These are phyloP conservation scores for Trametopsis cervina DNA, from an alignment of 768 basidiomycete genomes.

Conservation along the genomic window DNA sequence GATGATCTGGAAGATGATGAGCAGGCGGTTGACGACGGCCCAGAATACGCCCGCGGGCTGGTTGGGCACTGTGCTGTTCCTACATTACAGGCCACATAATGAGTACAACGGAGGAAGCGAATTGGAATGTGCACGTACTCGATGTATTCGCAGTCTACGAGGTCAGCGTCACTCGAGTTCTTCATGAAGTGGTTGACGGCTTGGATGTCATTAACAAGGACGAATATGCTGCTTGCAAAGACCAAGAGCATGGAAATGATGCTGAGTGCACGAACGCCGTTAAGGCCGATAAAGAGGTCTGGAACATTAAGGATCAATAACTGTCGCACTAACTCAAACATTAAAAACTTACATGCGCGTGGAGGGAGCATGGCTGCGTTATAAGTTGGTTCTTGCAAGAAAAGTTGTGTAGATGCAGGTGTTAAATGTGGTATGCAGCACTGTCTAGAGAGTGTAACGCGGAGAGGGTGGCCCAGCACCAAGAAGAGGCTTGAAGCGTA, in stretches of 20 bases:
- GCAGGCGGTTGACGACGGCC: constrained; percentile 81
- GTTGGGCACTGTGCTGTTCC: constrained; percentile 77
- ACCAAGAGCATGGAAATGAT: constrained; percentile 75
- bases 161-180: constrained; percentile 28
- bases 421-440: constrained; percentile 3
- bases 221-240: constrained; percentile 72
- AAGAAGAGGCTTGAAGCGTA: constrained; percentile 13
- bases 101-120: not conserved
- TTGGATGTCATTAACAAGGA: constrained; percentile 64
- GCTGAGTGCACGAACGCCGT: constrained; percentile 70
- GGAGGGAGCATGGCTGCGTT: constrained; percentile 33
- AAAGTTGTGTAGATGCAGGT: not conserved
- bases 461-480: constrained; percentile 24
- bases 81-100: constrained; percentile 27
- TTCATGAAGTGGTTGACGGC: constrained; percentile 64
- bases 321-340: too few species aligned
- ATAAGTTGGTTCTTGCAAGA: not conserved
- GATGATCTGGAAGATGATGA: constrained; percentile 81
- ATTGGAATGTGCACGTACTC: constrained; percentile 36
- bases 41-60: constrained; percentile 89
- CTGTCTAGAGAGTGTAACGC: constrained; percentile 3
- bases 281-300: constrained; percentile 73
- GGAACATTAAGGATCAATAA: not conserved
- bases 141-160: constrained; percentile 70
- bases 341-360: constrained; percentile 38